These are phyloP conservation scores for Clavispora phyllophila DNA, from an alignment of 805 yeast genomes.

Conservation along the genomic window DNA sequence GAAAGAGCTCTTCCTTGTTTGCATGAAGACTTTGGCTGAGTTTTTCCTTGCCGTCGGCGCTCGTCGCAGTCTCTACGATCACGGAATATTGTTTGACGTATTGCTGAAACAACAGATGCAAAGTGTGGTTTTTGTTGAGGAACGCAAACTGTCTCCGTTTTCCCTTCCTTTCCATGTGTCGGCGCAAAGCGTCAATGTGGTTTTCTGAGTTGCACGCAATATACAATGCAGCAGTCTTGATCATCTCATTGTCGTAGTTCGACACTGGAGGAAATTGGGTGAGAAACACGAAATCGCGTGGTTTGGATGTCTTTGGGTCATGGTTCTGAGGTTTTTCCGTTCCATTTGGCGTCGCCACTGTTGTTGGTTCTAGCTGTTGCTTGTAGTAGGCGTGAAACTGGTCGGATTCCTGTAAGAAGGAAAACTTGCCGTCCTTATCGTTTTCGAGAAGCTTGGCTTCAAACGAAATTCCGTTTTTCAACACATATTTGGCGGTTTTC, in stretches of 20 bases:
- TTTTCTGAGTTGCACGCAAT: constrained; percentile 55
- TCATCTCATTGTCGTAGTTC: constrained; percentile 57
- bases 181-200: constrained; percentile 28
- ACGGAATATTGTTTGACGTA: constrained; percentile 53
- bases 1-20: constrained; percentile 33
- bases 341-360: constrained; percentile 1
- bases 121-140: constrained; percentile 52
- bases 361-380: constrained; percentile 32
- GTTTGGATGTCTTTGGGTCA: constrained; percentile 2
- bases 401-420: constrained; percentile 54
- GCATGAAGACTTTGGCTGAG: constrained; percentile 12
- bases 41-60: constrained; percentile 7
- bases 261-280: constrained; percentile 42
- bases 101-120: constrained; percentile 45
- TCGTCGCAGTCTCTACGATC: constrained; percentile 13
- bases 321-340: constrained; percentile 21
- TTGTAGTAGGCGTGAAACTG: constrained; percentile 55
- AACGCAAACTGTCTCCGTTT: constrained; percentile 64
- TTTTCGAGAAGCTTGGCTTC: constrained; percentile 53
- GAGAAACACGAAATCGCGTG: constrained; percentile 21
- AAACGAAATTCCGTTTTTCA: constrained; percentile 62
- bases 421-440: constrained; percentile 47
- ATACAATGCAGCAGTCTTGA: constrained; percentile 68
- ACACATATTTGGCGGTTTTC: constrained; percentile 68
- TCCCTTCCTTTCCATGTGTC: constrained; percentile 33